Evolutionary conservation across 768 basidiomycete species (phyloP).

Genomic region (Artomyces pyxidatus): DNA sequence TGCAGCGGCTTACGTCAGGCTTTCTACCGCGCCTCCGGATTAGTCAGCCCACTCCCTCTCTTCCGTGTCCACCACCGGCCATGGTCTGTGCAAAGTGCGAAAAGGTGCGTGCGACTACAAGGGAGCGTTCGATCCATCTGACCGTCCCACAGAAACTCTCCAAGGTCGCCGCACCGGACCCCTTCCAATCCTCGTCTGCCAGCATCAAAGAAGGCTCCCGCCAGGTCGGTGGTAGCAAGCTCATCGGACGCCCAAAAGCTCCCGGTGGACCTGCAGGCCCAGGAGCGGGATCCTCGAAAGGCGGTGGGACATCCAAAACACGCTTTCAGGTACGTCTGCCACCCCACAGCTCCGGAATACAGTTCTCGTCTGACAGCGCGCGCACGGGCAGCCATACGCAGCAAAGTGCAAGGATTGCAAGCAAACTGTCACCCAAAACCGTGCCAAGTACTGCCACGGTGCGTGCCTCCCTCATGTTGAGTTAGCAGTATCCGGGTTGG

Average conservation of each 20-base stretch:
- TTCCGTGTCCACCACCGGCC: too few relatives aligned
- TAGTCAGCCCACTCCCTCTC: too few relatives aligned
- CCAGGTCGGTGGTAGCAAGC: constrained; percentile 81
- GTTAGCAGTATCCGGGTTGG: background rate
- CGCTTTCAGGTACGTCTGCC: constrained; percentile 58
- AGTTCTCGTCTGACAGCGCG: too few relatives aligned
- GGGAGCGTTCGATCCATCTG: constrained; percentile 14
- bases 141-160: constrained; percentile 63
- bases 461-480: constrained; percentile 19
- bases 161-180: constrained; percentile 84
- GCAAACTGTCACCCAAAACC: constrained; percentile 75
- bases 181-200: constrained; percentile 64
- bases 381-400: constrained; percentile 60
- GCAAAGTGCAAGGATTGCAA: constrained; percentile 86
- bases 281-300: too few relatives aligned
- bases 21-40: too few relatives aligned
- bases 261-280: too few relatives aligned
- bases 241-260: constrained; percentile 46
- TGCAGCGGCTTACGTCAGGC: too few relatives aligned
- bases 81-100: constrained; percentile 92
- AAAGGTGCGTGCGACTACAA: constrained; percentile 34
- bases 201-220: constrained; percentile 76
- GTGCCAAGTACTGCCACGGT: constrained; percentile 88
- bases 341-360: too few relatives aligned
- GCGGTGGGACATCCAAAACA: constrained; percentile 64